These are phyloP conservation scores for Paxillus ammoniavirescens DNA, from an alignment of 768 basidiomycete genomes.

Conservation along the genomic window DNA sequence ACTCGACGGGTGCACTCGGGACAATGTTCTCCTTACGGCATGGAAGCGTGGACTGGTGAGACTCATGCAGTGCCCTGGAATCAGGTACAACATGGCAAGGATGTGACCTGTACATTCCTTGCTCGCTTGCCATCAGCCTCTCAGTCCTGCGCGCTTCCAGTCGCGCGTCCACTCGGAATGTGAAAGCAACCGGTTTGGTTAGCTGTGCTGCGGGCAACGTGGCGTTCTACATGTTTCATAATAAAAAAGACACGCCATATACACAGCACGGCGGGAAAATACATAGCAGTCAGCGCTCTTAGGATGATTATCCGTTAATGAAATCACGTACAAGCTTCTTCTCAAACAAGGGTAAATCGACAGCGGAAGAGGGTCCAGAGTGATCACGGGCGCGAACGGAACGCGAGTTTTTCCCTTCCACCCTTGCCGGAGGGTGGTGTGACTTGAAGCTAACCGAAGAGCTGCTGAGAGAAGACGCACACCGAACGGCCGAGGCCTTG, in stretches of 20 bases:
- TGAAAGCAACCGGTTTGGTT: constrained; percentile 52
- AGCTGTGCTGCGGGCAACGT: constrained; percentile 29
- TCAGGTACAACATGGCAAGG: constrained; percentile 43
- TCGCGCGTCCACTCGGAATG: constrained; percentile 50
- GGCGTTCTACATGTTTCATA: constrained; percentile 17
- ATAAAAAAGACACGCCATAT: constrained; percentile 14
- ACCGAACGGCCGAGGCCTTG: constrained; percentile 1
- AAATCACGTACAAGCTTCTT: constrained; percentile 28
- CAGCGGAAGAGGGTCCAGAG: constrained; percentile 19
- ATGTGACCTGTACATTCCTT: constrained; percentile 10
- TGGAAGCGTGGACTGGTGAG: constrained; percentile 35
- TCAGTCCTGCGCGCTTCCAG: constrained; percentile 45
- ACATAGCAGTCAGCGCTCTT: constrained; percentile 24
- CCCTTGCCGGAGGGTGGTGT: constrained; percentile 1
- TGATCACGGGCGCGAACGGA: constrained; percentile 1
- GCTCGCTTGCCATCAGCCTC: constrained; percentile 24
- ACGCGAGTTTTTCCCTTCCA: not conserved
- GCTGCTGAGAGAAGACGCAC: not conserved
- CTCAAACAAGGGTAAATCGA: constrained; percentile 26
- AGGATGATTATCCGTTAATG: constrained; percentile 20
- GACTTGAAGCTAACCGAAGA: constrained; percentile 4
- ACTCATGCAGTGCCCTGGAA: constrained; percentile 53
- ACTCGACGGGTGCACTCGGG: constrained; percentile 32
- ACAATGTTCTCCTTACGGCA: constrained; percentile 47
- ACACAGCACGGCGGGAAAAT: constrained; percentile 4